phyloP scores from a whole-genome alignment of 768 basidiomycete species.

The Naganishia vaughanmartiniae region DNA sequence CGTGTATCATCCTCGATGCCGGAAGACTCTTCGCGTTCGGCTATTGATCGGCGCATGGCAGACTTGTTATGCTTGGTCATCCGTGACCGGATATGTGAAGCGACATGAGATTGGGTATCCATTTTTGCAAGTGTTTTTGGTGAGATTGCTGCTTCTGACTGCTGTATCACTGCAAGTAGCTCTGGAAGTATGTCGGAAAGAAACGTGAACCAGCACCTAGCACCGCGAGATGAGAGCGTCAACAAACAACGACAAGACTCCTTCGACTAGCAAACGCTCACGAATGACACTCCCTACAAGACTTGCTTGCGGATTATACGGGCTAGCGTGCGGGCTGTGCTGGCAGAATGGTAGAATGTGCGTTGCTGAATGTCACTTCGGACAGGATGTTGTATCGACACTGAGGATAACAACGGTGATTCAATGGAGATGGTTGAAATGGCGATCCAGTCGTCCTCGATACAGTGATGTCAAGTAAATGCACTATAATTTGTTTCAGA shows the following conservation, averaged over 20 bases:
- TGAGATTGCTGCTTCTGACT: background rate
- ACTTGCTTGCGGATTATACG: too few relatives aligned
- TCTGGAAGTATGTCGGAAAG: background rate
- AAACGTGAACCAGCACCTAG: slow-evolving; percentile 5
- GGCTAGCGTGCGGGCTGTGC: background rate
- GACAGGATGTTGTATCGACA: background rate
- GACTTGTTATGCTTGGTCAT: slow-evolving; percentile 2
- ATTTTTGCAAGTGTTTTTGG: background rate
- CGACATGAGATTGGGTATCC: background rate
- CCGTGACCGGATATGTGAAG: slow-evolving; percentile 8
- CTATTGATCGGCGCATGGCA: background rate
- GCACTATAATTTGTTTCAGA: too few relatives aligned
- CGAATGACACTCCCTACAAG: background rate
- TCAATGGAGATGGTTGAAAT: background rate
- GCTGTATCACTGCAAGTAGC: background rate
- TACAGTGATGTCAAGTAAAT: background rate
- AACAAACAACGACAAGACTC: background rate
- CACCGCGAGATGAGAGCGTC: background rate
- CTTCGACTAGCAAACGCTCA: background rate
- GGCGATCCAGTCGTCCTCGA: background rate
- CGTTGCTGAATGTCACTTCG: background rate
- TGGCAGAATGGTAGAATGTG: background rate
- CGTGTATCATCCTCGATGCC: too few relatives aligned
- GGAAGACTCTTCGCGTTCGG: background rate
- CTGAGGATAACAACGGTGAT: background rate